phyloP scores from a whole-genome alignment of 2,329 filamentous ascomycete genomes.

The Penicillium frequentans region DNA sequence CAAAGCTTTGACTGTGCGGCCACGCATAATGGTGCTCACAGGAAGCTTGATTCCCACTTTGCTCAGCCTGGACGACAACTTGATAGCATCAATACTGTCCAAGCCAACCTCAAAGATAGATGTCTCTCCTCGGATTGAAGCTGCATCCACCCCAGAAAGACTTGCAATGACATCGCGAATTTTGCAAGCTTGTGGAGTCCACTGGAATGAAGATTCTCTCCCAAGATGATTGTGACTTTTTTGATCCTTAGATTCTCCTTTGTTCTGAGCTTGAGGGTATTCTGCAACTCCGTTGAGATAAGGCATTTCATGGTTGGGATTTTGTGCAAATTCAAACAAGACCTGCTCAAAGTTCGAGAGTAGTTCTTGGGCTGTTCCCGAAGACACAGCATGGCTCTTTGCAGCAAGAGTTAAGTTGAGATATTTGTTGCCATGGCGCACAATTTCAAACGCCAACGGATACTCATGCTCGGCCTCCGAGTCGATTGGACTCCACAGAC shows the following conservation, averaged over 20 bases:
- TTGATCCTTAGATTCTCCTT: background rate
- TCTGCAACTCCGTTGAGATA: slow-evolving; percentile 11
- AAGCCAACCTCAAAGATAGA: slow-evolving; percentile 80
- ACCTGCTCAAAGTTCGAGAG: slow-evolving; percentile 45
- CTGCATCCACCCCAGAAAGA: slow-evolving; percentile 56
- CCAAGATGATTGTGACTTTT: background rate
- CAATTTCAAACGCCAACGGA: slow-evolving; percentile 74
- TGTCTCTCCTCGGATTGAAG: slow-evolving; percentile 56
- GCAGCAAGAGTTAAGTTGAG: slow-evolving; percentile 63
- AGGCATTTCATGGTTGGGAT: slow-evolving; percentile 26
- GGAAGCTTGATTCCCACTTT: slow-evolving; percentile 60
- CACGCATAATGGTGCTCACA: slow-evolving; percentile 75
- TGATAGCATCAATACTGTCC: slow-evolving; percentile 91
- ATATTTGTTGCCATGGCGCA: slow-evolving; percentile 49
- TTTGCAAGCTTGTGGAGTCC: slow-evolving; percentile 54
- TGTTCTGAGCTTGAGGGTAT: background rate
- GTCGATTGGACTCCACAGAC: slow-evolving; percentile 58
- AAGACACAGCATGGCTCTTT: slow-evolving; percentile 47
- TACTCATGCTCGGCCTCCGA: slow-evolving; percentile 62
- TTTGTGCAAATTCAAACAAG: slow-evolving; percentile 36
- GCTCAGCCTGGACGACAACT: slow-evolving; percentile 71
- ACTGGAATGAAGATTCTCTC: slow-evolving; percentile 49
- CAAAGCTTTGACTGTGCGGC: slow-evolving; percentile 67
- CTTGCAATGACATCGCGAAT: slow-evolving; percentile 64
- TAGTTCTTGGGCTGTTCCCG: slow-evolving; percentile 38